Evolutionary conservation across 805 yeast genomes (phyloP).

Genomic region (Candida sphagnicola): DNA sequence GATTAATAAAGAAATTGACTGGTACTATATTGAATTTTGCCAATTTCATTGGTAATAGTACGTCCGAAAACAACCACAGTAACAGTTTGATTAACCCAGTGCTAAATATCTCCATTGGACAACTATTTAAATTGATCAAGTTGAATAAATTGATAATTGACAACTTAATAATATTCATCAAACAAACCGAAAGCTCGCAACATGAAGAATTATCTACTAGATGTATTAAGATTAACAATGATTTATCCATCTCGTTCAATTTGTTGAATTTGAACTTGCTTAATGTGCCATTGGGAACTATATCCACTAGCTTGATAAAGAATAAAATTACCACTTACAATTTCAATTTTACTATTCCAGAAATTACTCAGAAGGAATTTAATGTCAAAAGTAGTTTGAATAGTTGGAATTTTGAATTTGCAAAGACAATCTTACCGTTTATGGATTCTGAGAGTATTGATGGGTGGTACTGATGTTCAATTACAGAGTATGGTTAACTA

Average conservation of each 20-base stretch:
- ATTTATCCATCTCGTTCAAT: conserved; percentile 31
- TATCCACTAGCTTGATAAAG: conserved; percentile 17
- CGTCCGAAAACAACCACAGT: conserved; percentile 4
- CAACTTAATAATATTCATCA: conserved; percentile 15
- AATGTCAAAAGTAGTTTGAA: conserved; percentile 7
- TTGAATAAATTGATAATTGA: conserved; percentile 34
- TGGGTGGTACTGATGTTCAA: conserved; percentile 33
- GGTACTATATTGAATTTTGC: conserved; percentile 25
- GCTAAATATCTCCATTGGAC: conserved; percentile 30
- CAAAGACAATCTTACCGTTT: conserved; percentile 20
- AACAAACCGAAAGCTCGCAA: conserved; percentile 6
- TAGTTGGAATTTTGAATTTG: conserved; percentile 18
- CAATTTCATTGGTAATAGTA: conserved; percentile 19
- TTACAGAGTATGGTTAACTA: no score
- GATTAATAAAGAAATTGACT: conserved; percentile 34
- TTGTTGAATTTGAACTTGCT: conserved; percentile 24
- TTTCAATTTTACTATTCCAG: conserved; percentile 19
- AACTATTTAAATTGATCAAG: conserved; percentile 31
- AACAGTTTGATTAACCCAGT: conserved; percentile 21
- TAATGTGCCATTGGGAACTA: conserved; percentile 21
- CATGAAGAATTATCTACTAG: conserved; percentile 25
- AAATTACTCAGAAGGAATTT: conserved; percentile 1
- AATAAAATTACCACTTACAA: conserved; percentile 21
- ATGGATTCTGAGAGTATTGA: conserved; percentile 27
- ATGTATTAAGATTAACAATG: conserved; percentile 32